Conservation (phyloP, 805 yeast genomes). For the Yamadazyma olivae region DNA sequence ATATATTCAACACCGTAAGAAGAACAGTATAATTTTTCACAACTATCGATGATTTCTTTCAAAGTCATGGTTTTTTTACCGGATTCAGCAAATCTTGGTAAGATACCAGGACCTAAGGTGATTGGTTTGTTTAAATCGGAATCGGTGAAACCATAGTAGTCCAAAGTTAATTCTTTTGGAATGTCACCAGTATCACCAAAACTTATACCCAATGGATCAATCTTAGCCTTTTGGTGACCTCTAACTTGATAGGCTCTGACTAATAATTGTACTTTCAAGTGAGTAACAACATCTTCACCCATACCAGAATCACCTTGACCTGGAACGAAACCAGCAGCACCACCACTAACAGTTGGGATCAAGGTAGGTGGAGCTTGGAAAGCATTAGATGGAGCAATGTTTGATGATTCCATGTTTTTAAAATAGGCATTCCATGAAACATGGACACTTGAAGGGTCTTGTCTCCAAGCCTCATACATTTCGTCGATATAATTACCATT, state of each 20-base stretch:
- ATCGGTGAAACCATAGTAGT: slow-evolving; percentile 87
- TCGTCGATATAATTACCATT: slow-evolving; percentile 94
- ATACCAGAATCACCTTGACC: slow-evolving; percentile 39
- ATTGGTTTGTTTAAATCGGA: slow-evolving; percentile 79
- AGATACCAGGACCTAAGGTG: slow-evolving; percentile 94
- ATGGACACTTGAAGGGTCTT: slow-evolving; percentile 89
- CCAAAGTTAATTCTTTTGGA: slow-evolving; percentile 88
- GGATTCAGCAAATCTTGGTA: slow-evolving; percentile 79
- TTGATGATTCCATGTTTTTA: slow-evolving; percentile 76
- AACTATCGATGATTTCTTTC: slow-evolving; percentile 70
- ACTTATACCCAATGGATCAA: slow-evolving; percentile 92
- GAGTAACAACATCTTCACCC: slow-evolving; percentile 70
- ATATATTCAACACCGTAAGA: slow-evolving; percentile 92
- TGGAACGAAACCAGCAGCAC: slow-evolving; percentile 62
- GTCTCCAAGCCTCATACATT: slow-evolving; percentile 93
- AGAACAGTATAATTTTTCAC: slow-evolving; percentile 85
- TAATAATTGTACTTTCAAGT: slow-evolving; percentile 90
- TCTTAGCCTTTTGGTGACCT: slow-evolving; percentile 93
- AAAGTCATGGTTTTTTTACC: slow-evolving; percentile 67
- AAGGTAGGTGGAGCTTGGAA: slow-evolving; percentile 90
- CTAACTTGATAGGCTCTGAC: slow-evolving; percentile 99
- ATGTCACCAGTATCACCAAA: slow-evolving; percentile 60
- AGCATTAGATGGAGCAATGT: slow-evolving; percentile 70
- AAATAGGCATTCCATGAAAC: slow-evolving; percentile 97
- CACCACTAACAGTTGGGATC: slow-evolving; percentile 78